Evolutionary conservation across 768 basidiomycete species (phyloP), one percentile per base, ranked within the genome.

Genomic region (Mycena indigotica): DNA sequence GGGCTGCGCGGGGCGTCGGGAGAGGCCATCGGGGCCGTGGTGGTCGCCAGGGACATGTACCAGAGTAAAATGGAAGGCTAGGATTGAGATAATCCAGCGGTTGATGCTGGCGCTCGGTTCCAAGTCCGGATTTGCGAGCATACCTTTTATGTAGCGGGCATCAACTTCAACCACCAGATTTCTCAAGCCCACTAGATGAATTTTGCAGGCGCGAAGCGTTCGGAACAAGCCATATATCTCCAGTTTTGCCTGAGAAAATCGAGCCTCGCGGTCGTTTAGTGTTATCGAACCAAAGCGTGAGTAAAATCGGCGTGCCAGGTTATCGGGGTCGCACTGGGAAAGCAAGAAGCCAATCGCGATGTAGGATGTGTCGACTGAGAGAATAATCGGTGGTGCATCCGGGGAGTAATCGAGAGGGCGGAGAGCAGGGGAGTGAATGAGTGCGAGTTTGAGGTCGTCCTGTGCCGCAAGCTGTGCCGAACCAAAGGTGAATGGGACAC

Each of bases 91-190:
- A 10, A 69, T 60, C 70, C 69, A 70, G 1, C 60, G 29, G 21
- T 71, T 69, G 8, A 71, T 64, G 3, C 61, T 38, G 0, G 58
- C 52, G 21, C 63, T 69, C 0, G 67, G 67, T 28, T 62, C 63
- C n/a, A 50, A 24, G 44, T 60, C 58, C 2, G 38, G 69, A 4
- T 57, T 70, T 26, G 50, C 64, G 38, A 63, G 46, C 67, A 68
- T 75, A 5, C 68, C 72, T 26, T 59, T 52, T 28, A 75, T 64
- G 49, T 69, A 75, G 16, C 63, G 58, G 0, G 71, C 69, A 49
- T 75, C 69, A 3, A 74, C 69, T 44, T 74, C 69, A 5, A 75
- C 65, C 0, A 56, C 52, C 0, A 75, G 60, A 28, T 67, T 61
- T 12, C 53, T 54, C 1, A 69, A 17, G 0, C 69, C 65, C 38